Base-by-base conservation (phyloP, 306 rosid genomes). In the Hippophae gyantsensis region DNA sequence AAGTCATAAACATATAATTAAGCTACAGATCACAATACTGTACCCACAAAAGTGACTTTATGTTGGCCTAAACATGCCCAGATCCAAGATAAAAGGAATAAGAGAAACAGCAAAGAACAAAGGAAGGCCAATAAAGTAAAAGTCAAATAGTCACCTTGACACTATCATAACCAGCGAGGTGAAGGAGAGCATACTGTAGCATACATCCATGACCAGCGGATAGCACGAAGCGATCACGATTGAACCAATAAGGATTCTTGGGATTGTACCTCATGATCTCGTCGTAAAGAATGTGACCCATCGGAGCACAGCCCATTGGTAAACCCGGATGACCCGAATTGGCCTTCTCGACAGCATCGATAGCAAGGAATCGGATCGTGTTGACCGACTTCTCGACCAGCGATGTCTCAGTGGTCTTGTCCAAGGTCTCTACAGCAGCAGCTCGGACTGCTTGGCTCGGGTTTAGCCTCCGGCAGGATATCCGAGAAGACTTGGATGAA, bases 181-280 rank as follows among this genome's bases (percentile, higher is more conserved):
- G 96, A 43, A 92, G 95, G 64, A 92, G 69, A 65, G 99, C 90
- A 18, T 92, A 92, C 65, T 92, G 99, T 10, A 92, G 73, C 99
- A 92, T 92, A 74, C 99, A 92, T 0, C 99, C 99, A 42, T 92
- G 99, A 0, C 99, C 96, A 5, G 98, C 98, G 8, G 99, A 92
- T 66, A 92, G 44, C 12, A 92, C 86, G n/a, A 92, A 92, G 25
- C 99, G 84, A 70, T 92, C 99, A 61, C 99, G 84, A 72, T 92
- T 92, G 66, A 92, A 92, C 99, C 99, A 92, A 53, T 72, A 64
- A 1, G 99, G 96, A 49, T 92, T 92, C 69, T 85, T 92, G 0
- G 99, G 99, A 65, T 92, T 92, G 47, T 83, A 92, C 72, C 64
- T 83, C 99, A 92, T 83, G 54, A 78, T 64, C 77, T 92, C 99